phyloP scores from a whole-genome alignment of 805 yeast genomes.

The Nakazawaea wyomingensis region DNA sequence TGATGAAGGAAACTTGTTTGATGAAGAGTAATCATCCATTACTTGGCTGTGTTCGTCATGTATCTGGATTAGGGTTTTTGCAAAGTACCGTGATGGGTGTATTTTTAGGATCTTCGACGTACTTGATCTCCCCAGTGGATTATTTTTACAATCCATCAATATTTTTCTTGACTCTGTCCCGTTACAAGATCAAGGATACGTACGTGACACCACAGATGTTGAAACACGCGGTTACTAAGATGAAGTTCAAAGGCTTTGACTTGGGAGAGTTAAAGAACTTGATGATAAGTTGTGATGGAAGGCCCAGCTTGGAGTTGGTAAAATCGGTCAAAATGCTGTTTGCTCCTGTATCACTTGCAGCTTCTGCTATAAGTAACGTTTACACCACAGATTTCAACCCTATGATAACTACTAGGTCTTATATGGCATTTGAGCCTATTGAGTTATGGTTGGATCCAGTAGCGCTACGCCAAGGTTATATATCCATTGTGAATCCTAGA shows the following conservation, averaged over 20 bases:
- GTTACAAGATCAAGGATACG: conserved; percentile 79
- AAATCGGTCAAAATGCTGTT: conserved; percentile 57
- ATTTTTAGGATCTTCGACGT: conserved; percentile 82
- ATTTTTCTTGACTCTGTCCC: conserved; percentile 64
- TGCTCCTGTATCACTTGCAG: conserved; percentile 56
- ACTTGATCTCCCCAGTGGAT: conserved; percentile 71
- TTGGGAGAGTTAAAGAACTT: conserved; percentile 68
- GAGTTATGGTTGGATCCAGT: conserved; percentile 83
- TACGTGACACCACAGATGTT: conserved; percentile 83
- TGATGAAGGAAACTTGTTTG: conserved; percentile 88
- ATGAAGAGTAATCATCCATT: conserved; percentile 66
- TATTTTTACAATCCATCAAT: conserved; percentile 69
- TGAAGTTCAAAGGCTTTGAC: conserved; percentile 56
- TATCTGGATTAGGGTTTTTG: conserved; percentile 81
- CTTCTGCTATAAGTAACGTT: conserved; percentile 68
- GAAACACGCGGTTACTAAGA: conserved; percentile 58
- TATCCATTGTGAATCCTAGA: conserved; percentile 71
- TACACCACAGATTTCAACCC: conserved; percentile 81
- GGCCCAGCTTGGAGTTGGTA: conserved; percentile 64
- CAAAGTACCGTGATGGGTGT: conserved; percentile 82
- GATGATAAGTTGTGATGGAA: conserved; percentile 72
- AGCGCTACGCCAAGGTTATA: conserved; percentile 84
- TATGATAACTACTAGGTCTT: conserved; percentile 77
- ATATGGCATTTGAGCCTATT: conserved; percentile 82
- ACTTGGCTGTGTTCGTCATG: conserved; percentile 82